Conservation (phyloP, 306 rosid genomes). For the Abrus pulchellus region DNA sequence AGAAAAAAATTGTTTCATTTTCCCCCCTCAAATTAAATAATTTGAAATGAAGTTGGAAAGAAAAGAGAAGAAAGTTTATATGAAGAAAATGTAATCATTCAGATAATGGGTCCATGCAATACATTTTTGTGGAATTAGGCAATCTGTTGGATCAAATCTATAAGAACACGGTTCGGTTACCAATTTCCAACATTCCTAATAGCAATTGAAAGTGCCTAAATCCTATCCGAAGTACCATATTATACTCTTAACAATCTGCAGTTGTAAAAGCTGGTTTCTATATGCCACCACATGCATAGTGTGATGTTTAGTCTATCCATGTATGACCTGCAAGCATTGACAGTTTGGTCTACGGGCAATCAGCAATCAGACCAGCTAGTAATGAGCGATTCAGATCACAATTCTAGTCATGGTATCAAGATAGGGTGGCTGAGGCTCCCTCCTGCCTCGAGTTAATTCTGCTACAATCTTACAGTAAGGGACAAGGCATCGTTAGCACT, state of each 20-base stretch:
- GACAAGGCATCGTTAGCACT: background rate
- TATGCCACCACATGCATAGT: background rate
- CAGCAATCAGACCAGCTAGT: background rate
- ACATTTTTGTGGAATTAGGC: background rate
- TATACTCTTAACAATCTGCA: background rate
- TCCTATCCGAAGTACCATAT: background rate
- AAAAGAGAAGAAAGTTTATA: constrained; percentile 4
- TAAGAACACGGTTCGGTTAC: background rate
- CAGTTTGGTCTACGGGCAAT: background rate
- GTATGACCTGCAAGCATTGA: background rate
- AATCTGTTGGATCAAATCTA: background rate
- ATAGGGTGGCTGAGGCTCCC: background rate
- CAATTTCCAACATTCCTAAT: background rate
- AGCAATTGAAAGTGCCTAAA: background rate
- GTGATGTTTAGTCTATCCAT: background rate
- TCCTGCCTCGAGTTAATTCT: background rate
- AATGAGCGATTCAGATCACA: background rate
- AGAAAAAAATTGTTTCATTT: background rate
- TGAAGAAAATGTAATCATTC: background rate
- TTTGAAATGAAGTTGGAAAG: constrained; percentile 1
- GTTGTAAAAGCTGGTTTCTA: background rate
- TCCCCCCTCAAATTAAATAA: background rate
- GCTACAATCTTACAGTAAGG: background rate
- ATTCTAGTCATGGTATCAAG: too few species aligned
- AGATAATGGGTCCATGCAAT: background rate